These are phyloP conservation scores for Diaporthe aspalathi DNA, from an alignment of 2,329 filamentous ascomycete species.

Conservation along the genomic window DNA sequence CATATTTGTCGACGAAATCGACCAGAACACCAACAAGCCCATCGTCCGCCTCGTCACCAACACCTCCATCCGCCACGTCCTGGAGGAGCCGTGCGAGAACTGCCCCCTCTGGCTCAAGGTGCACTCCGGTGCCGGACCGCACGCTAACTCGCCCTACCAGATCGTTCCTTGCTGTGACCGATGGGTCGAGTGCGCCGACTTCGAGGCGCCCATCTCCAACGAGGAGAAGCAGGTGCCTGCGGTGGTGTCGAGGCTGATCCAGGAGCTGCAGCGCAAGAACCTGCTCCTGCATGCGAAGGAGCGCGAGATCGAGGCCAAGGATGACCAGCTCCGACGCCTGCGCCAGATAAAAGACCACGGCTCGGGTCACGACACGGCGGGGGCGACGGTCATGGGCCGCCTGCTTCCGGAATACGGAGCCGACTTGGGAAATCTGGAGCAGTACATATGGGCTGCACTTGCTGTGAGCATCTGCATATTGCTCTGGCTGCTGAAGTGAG, in stretches of 20 bases:
- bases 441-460: slow-evolving; percentile 18
- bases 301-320: slow-evolving; percentile 30
- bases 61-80: slow-evolving; percentile 37
- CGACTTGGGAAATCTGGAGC: slow-evolving; percentile 6
- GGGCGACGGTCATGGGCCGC: too few relatives aligned
- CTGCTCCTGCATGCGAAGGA: slow-evolving; percentile 18
- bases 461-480: not conserved
- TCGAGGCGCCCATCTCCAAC: slow-evolving; percentile 28
- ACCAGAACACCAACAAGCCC: slow-evolving; percentile 6
- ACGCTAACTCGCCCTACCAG: slow-evolving; percentile 8
- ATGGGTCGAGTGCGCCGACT: slow-evolving; percentile 32
- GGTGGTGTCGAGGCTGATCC: slow-evolving; percentile 26
- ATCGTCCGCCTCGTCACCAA: slow-evolving; percentile 33
- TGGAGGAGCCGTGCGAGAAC: slow-evolving; percentile 34
- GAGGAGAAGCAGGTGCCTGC: slow-evolving; percentile 34
- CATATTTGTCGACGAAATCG: slow-evolving; percentile 23
- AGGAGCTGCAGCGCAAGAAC: slow-evolving; percentile 13
- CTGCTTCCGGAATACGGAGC: not conserved
- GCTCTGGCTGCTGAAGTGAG: slow-evolving; percentile 13
- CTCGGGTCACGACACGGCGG: too few relatives aligned
- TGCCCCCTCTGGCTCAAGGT: slow-evolving; percentile 37
- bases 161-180: slow-evolving; percentile 35
- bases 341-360: not conserved
- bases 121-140: not conserved
- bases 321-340: slow-evolving; percentile 25